A percentile compares a stretch with the other conserved stretches of the same genome.
Evolutionary conservation across 192 early-diverging fungal species (phyloP).

Genomic region (Mortierella antarctica): DNA sequence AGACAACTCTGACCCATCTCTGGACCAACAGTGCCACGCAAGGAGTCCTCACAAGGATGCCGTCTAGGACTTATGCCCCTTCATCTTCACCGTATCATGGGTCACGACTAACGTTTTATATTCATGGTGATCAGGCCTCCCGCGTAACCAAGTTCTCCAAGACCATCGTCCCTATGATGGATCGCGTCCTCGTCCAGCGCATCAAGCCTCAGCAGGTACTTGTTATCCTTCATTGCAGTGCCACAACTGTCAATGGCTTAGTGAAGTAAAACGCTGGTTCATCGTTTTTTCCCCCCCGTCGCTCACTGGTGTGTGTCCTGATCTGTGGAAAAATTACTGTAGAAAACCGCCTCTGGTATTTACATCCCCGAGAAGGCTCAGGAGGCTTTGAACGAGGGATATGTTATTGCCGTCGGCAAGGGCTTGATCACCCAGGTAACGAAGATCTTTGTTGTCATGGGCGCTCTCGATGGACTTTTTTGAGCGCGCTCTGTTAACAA

Average conservation of each 20-base stretch:
- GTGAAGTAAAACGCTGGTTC: neutral
- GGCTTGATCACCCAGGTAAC: constrained; percentile 83
- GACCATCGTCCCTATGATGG: constrained; percentile 96
- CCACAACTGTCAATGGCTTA: neutral
- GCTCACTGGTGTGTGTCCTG: neutral
- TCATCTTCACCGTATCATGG: neutral
- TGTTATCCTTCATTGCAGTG: neutral
- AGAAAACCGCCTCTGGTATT: constrained; percentile 96
- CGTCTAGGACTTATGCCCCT: neutral
- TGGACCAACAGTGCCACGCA: too few relatives aligned
- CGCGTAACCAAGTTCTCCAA: constrained; percentile 63
- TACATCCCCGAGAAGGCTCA: constrained; percentile 99
- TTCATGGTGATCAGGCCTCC: constrained; percentile 26
- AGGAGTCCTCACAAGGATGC: too few relatives aligned
- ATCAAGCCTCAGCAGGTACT: constrained; percentile 90
- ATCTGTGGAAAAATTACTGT: constrained; percentile 2
- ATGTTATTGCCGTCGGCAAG: constrained; percentile 94
- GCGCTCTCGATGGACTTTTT: neutral
- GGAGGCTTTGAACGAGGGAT: constrained; percentile 95
- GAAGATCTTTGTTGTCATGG: neutral
- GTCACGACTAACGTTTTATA: neutral
- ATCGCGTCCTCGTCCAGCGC: constrained; percentile 97
- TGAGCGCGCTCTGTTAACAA: neutral
- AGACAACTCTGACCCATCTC: too few relatives aligned
- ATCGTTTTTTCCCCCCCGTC: too few relatives aligned